phyloP scores from a whole-genome alignment of 2,329 filamentous ascomycete species.

The Pseudogymnoascus sp. region DNA sequence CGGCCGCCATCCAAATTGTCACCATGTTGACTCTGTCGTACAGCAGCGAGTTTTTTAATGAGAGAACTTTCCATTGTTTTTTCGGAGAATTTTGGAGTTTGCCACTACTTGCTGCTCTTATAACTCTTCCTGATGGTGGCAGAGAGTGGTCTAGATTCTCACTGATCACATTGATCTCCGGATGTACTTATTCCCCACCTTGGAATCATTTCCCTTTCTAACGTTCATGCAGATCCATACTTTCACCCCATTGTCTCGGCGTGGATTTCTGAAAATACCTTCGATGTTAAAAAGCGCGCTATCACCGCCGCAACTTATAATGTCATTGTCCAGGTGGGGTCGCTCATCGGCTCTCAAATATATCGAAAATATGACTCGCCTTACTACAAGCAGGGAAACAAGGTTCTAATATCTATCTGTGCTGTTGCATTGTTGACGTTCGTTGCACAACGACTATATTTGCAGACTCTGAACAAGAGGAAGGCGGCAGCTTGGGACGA shows the following conservation, averaged over 20 bases:
- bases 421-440: conserved; percentile 44
- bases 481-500: conserved; percentile 40
- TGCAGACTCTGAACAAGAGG: conserved; percentile 41
- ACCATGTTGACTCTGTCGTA: conserved; percentile 48
- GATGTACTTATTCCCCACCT: conserved; percentile 25
- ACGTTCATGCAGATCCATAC: conserved; percentile 38
- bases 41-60: conserved; percentile 48
- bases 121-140: conserved; percentile 40
- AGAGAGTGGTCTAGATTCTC: conserved; percentile 46
- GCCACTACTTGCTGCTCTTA: conserved; percentile 44
- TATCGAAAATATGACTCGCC: conserved; percentile 47
- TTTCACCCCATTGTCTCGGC: conserved; percentile 48
- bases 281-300: conserved; percentile 43
- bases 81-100: conserved; percentile 47
- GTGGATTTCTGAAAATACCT: conserved; percentile 45
- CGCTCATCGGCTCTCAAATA: conserved; percentile 37
- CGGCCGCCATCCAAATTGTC: conserved; percentile 48
- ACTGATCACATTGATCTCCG: conserved; percentile 45
- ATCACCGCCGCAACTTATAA: conserved; percentile 43
- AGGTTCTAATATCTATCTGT: conserved; percentile 46
- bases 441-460: conserved; percentile 39
- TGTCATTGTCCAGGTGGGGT: conserved; percentile 41
- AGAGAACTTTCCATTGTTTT: conserved; percentile 46
- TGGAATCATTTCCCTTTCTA: background rate
- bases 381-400: conserved; percentile 52